These are phyloP conservation scores for Cytospora schulzeri DNA, from an alignment of 2,329 filamentous ascomycete species.

Conservation along the genomic window DNA sequence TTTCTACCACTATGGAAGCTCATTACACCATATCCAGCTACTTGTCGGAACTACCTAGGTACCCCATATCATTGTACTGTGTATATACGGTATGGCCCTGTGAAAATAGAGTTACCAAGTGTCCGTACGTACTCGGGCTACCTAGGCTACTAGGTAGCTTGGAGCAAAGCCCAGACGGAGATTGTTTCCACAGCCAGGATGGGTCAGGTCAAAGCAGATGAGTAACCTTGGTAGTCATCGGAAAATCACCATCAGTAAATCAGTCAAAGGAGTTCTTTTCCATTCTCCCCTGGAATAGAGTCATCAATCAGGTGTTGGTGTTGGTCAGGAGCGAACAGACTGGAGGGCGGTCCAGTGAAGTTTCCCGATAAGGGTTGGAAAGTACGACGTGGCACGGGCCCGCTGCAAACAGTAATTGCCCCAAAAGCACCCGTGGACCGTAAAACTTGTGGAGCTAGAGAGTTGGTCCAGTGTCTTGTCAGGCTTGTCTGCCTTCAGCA, in stretches of 20 bases:
- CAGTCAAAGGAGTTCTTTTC: not conserved
- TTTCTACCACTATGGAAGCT: not conserved
- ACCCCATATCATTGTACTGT: not conserved
- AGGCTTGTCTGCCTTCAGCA: not conserved
- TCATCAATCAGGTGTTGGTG: not conserved
- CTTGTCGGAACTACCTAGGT: not conserved
- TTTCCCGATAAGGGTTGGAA: not conserved
- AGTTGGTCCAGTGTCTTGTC: conserved; percentile 1
- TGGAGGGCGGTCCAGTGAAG: not conserved
- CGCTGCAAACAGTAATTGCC: not conserved
- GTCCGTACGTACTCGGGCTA: not conserved
- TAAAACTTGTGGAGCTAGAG: not conserved
- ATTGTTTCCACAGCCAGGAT: not conserved
- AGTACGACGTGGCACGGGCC: not conserved
- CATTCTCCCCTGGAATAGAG: not conserved
- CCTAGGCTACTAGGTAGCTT: too few species aligned
- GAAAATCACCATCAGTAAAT: not conserved
- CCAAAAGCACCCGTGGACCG: not conserved
- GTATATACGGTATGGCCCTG: not conserved
- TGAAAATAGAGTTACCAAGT: not conserved
- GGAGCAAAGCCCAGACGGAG: not conserved
- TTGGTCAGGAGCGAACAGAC: not conserved
- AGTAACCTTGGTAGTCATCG: not conserved
- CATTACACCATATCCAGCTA: not conserved
- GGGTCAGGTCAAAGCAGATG: not conserved